Percentiles rank a stretch among this genome's conserved stretches.
These are phyloP conservation scores for Clonostachys sp. DNA, from an alignment of 2,329 filamentous ascomycete genomes.

Conservation along the genomic window DNA sequence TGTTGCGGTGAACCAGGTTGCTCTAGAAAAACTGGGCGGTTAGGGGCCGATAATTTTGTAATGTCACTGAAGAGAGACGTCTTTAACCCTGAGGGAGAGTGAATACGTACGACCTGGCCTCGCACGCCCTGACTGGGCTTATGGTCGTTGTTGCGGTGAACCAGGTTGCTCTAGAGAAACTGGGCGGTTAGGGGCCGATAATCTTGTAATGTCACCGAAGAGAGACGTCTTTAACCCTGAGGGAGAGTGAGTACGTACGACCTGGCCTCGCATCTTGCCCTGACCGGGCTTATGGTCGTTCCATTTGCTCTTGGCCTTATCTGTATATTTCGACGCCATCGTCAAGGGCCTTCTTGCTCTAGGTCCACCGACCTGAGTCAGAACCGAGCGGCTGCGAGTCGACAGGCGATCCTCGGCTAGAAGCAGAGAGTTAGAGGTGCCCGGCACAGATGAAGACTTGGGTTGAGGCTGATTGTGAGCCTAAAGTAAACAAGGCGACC, in stretches of 20 bases:
- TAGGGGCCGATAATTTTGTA: no score
- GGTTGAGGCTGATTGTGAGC: background rate
- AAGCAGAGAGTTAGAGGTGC: background rate
- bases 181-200: background rate
- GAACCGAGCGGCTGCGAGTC: no score
- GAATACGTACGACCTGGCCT: conserved; percentile 37
- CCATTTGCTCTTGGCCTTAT: conserved; percentile 46
- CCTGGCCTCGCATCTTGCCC: conserved; percentile 33
- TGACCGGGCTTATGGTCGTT: conserved; percentile 29
- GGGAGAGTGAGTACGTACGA: conserved; percentile 28
- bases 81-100: background rate
- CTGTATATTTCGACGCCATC: conserved; percentile 40
- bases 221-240: no score
- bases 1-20: conserved; percentile 36
- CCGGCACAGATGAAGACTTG: background rate
- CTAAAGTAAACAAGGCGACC: background rate
- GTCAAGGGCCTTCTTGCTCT: no score
- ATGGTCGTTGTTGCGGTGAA: conserved; percentile 25
- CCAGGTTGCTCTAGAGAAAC: background rate
- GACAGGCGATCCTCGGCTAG: background rate
- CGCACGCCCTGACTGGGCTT: conserved; percentile 26
- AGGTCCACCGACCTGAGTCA: no score
- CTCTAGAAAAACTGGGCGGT: conserved; percentile 25
- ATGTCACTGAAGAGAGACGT: no score
- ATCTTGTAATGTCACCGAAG: no score